Percentiles rank a stretch among this genome's conserved stretches.
phyloP scores from a whole-genome alignment of 768 basidiomycete genomes.

The Galerina marginata region DNA sequence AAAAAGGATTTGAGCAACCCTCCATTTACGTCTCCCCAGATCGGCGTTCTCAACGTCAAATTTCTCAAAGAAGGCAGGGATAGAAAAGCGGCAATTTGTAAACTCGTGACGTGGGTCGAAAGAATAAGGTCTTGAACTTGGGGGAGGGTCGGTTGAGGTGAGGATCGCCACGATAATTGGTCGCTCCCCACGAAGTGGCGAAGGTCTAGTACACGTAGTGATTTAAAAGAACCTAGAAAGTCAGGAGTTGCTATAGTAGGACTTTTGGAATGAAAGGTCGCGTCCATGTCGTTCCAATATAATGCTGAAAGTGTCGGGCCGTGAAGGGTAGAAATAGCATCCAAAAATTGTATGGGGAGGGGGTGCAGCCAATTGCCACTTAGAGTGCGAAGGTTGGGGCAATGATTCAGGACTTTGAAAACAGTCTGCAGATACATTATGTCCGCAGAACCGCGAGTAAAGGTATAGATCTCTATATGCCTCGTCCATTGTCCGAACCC shows the following conservation, averaged over 20 bases:
- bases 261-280: slow-evolving; percentile 16
- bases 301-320: slow-evolving; percentile 47
- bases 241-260: slow-evolving; percentile 34
- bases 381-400: slow-evolving; percentile 50
- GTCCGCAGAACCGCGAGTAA: slow-evolving; percentile 44
- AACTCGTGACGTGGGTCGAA: slow-evolving; percentile 42
- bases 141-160: slow-evolving; percentile 40
- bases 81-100: slow-evolving; percentile 43
- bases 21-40: slow-evolving; percentile 21
- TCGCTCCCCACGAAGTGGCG: slow-evolving; percentile 42
- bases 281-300: slow-evolving; percentile 46
- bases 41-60: slow-evolving; percentile 43
- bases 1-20: slow-evolving; percentile 43
- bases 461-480: slow-evolving; percentile 53
- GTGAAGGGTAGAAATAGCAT: slow-evolving; percentile 45
- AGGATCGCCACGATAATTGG: slow-evolving; percentile 18
- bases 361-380: slow-evolving; percentile 52
- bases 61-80: slow-evolving; percentile 47
- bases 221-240: slow-evolving; percentile 46
- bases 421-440: slow-evolving; percentile 45
- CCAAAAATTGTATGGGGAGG: slow-evolving; percentile 49
- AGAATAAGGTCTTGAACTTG: slow-evolving; percentile 47
- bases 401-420: slow-evolving; percentile 49
- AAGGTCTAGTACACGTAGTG: slow-evolving; percentile 52
- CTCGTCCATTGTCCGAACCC: slow-evolving; percentile 52